These are phyloP conservation scores for Solanum chilense DNA, from an alignment of 257 asterid genomes.

Conservation along the genomic window DNA sequence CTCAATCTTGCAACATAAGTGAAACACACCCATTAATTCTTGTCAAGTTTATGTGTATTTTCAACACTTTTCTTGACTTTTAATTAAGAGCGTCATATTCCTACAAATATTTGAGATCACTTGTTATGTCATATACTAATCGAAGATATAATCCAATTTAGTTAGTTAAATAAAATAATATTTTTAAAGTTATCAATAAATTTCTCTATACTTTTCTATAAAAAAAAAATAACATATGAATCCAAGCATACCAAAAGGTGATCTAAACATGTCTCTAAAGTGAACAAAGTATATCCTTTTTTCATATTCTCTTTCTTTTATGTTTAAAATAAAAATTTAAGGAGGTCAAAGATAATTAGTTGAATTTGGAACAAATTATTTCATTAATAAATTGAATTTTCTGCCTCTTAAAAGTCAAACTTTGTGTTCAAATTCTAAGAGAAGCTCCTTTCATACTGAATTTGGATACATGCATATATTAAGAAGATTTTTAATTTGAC, in stretches of 20 bases:
- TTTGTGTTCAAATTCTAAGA: background rate
- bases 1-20: background rate
- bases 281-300: background rate
- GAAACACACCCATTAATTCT: background rate
- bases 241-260: background rate
- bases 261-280: background rate
- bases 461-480: background rate
- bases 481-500: background rate
- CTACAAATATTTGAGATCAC: accelerated
- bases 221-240: no score
- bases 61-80: no score
- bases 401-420: background rate
- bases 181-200: no score
- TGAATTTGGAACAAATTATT: background rate
- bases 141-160: accelerated
- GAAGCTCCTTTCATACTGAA: background rate
- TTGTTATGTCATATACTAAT: no score
- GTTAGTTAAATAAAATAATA: accelerated
- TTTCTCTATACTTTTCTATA: no score
- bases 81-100: background rate
- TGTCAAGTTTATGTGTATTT: background rate
- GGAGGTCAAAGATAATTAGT: background rate
- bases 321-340: background rate
- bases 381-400: background rate
- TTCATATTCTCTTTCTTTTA: background rate